Percentiles rank a stretch among this genome's conserved stretches.
These are phyloP conservation scores for Chaetomidium leptoderma DNA, from an alignment of 495 filamentous ascomycete genomes.

Conservation along the genomic window DNA sequence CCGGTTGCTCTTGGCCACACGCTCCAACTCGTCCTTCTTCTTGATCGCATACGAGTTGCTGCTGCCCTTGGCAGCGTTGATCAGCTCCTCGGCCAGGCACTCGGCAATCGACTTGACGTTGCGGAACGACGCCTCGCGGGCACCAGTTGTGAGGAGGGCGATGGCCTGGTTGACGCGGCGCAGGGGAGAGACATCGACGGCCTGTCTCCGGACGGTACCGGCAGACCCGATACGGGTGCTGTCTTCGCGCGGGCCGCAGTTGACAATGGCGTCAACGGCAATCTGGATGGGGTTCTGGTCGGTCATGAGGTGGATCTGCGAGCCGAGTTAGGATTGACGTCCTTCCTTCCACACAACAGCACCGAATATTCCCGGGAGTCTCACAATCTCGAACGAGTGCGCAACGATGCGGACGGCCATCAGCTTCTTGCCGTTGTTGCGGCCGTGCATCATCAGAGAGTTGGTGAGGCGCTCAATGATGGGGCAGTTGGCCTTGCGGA, in stretches of 20 bases:
- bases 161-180: conserved; percentile 99
- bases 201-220: conserved; percentile 98
- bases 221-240: conserved; percentile 98
- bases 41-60: conserved; percentile 99
- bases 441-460: conserved; percentile 99
- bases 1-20: conserved; percentile 99
- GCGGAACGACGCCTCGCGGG: conserved; percentile 94
- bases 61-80: conserved; percentile 99
- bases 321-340: conserved; percentile 10
- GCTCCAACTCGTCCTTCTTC: conserved; percentile 99
- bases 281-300: conserved; percentile 99
- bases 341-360: background rate
- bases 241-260: conserved; percentile 99
- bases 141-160: conserved; percentile 93
- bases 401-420: conserved; percentile 99
- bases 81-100: conserved; percentile 98
- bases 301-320: conserved; percentile 99
- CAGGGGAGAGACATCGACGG: conserved; percentile 98
- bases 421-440: conserved; percentile 99
- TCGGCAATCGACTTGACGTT: conserved; percentile 98
- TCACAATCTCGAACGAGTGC: conserved; percentile 97
- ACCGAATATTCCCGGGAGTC: conserved; percentile 28
- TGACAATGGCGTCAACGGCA: conserved; percentile 98
- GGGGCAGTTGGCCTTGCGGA: conserved; percentile 99
- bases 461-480: conserved; percentile 99